Evolutionary conservation across 805 yeast species (phyloP).

Genomic region (Dipodascopsis tothii): DNA sequence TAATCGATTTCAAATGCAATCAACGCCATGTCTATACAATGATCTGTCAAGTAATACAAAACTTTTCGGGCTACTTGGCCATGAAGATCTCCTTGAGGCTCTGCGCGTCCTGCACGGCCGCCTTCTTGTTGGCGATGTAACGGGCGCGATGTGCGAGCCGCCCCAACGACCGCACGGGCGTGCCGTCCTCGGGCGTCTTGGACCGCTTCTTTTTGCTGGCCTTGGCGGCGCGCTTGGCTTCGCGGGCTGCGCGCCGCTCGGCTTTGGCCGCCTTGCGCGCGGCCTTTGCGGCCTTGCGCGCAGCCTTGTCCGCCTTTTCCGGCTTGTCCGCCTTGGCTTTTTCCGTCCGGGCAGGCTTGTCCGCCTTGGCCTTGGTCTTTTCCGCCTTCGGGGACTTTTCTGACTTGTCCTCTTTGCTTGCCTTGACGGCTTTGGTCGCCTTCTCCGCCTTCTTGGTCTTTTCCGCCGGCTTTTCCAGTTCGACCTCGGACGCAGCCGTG

Average conservation of each 20-base stretch:
- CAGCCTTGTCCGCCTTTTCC: no score
- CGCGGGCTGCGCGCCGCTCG: no score
- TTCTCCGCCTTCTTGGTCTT: slow-evolving; percentile 30
- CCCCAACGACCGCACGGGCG: no score
- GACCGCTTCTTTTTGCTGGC: no score
- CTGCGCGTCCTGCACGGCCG: slow-evolving; percentile 81
- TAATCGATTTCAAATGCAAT: not conserved
- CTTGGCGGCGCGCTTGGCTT: no score
- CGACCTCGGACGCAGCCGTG: slow-evolving; percentile 31
- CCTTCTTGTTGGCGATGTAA: slow-evolving; percentile 84
- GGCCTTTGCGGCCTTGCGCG: no score
- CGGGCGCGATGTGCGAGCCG: slow-evolving; percentile 57
- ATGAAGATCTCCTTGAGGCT: slow-evolving; percentile 89
- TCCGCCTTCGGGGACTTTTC: slow-evolving; percentile 20
- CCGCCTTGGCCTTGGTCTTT: not conserved
- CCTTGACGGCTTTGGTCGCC: slow-evolving; percentile 28
- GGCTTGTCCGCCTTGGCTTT: not conserved
- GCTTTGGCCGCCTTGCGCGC: no score
- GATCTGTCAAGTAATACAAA: not conserved
- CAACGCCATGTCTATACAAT: not conserved
- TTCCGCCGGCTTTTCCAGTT: slow-evolving; percentile 20
- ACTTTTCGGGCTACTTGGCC: slow-evolving; percentile 38
- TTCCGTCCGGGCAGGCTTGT: not conserved
- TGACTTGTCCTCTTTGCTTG: slow-evolving; percentile 30
- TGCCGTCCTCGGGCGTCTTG: no score